A percentile compares a stretch with the other conserved stretches of the same genome.
phyloP scores from a whole-genome alignment of 2,329 filamentous ascomycete genomes.

The Xylaria sp. region DNA sequence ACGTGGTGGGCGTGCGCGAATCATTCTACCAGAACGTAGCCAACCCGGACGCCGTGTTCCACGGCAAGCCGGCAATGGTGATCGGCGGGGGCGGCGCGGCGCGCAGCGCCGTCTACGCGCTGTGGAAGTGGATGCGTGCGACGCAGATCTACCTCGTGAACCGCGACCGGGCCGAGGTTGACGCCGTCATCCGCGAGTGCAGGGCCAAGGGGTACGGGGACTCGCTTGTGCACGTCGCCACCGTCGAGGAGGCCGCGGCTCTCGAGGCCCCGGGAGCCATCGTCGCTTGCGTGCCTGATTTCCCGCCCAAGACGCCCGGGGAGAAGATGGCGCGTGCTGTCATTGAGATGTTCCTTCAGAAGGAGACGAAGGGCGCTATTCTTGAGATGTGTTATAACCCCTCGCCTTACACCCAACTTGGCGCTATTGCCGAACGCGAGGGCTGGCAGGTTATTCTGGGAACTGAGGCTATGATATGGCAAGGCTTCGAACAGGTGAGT shows the following conservation, averaged over 20 bases:
- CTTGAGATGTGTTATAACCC: slow-evolving; percentile 90
- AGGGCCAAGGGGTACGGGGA: slow-evolving; percentile 67
- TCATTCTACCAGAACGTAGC: slow-evolving; percentile 70
- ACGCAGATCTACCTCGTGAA: slow-evolving; percentile 81
- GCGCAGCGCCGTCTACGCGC: slow-evolving; percentile 80
- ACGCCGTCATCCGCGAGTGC: slow-evolving; percentile 74
- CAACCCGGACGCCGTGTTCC: slow-evolving; percentile 60
- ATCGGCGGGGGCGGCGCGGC: slow-evolving; percentile 83
- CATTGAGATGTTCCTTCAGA: slow-evolving; percentile 60
- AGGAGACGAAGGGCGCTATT: slow-evolving; percentile 72
- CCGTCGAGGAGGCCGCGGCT: slow-evolving; percentile 67
- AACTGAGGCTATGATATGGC: slow-evolving; percentile 81
- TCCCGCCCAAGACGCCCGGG: slow-evolving; percentile 71
- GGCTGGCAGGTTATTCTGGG: slow-evolving; percentile 81
- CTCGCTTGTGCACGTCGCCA: slow-evolving; percentile 69
- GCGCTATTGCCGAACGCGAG: slow-evolving; percentile 66
- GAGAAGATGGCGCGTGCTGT: slow-evolving; percentile 71
- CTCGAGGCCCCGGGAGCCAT: slow-evolving; percentile 73
- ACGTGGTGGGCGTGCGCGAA: slow-evolving; percentile 81
- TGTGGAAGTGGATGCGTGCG: slow-evolving; percentile 75
- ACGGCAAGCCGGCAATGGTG: slow-evolving; percentile 74
- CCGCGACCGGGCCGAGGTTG: slow-evolving; percentile 74
- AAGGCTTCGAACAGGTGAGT: slow-evolving; percentile 73
- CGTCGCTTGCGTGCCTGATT: slow-evolving; percentile 80
- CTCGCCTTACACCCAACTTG: slow-evolving; percentile 73